phyloP scores from a whole-genome alignment of 164 flowering plant species.

The Pachysandra terminalis region DNA sequence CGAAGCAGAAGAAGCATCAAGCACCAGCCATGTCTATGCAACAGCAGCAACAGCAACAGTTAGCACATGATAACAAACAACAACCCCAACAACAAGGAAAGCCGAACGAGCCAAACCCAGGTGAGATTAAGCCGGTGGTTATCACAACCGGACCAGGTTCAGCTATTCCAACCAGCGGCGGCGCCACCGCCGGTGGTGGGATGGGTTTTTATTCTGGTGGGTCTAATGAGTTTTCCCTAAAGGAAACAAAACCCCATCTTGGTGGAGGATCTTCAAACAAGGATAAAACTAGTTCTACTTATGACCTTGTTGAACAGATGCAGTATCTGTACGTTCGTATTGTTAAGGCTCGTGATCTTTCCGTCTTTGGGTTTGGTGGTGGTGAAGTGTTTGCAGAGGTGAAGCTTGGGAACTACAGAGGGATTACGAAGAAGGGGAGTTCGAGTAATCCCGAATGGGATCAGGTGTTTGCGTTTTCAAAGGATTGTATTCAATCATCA shows the following conservation, averaged over 20 bases:
- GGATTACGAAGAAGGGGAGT: constrained; percentile 41
- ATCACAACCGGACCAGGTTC: constrained; percentile 32
- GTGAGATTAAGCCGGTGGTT: constrained; percentile 46
- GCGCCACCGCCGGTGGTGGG: constrained; percentile 20
- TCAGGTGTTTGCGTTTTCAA: constrained; percentile 67
- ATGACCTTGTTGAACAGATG: constrained; percentile 71
- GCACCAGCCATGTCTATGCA: not conserved
- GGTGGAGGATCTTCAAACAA: constrained; percentile 42
- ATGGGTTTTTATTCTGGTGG: constrained; percentile 16
- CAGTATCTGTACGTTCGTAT: constrained; percentile 60
- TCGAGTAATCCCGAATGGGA: constrained; percentile 37
- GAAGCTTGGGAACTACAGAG: constrained; percentile 61
- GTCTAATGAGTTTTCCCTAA: constrained; percentile 39
- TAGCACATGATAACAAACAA: constrained; percentile 15
- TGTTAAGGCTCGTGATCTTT: constrained; percentile 40
- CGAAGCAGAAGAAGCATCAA: constrained; percentile 44
- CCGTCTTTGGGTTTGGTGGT: constrained; percentile 33
- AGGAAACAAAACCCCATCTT: constrained; percentile 55
- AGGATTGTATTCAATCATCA: constrained; percentile 58
- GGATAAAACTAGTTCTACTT: constrained; percentile 51
- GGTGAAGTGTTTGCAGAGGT: constrained; percentile 48
- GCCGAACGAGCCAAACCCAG: constrained; percentile 27
- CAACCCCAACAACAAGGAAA: constrained; percentile 23
- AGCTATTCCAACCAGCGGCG: constrained; percentile 13
- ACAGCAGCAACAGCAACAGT: constrained; percentile 22